Evolutionary conservation across 2,329 filamentous ascomycete genomes (phyloP), one percentile per base, ranked within the genome.

Genomic region (Geosmithia flava): DNA sequence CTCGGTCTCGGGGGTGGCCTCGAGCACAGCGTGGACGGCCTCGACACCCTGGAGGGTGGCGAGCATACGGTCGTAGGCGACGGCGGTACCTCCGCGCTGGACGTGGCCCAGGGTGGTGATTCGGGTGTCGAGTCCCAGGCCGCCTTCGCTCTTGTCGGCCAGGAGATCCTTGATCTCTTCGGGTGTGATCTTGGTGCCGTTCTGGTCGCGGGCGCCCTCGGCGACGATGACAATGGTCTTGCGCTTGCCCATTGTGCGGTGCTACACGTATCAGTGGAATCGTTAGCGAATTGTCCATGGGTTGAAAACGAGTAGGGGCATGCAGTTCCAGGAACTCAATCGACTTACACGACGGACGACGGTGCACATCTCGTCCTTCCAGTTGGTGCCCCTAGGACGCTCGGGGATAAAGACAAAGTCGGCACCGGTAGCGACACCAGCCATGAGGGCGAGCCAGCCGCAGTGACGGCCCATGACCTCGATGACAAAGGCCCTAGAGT

Each of bases 401-500:
- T 98, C 93, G 0, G 93, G 93, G 54, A 96, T 91, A 66, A 98
- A 97, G 57, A 97, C 80, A 67, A 94, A 98, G 66, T 98, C 93
- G 16, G 93, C 90, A 46, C 91, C 93, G 1, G 88, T 95, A 50
- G 87, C 90, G 51, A 98, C 90, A 59, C 90, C 91, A 15, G 91
- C 85, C 84, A 97, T 96, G 52, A 98, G 76, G 41, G 93, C 93
- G 52, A 98, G 74, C 93, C 93, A 98, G 53, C 93, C 93, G 64
- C 93, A 98, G 68, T 98, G 91, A 51, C 93, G 79, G 46, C 93
- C 93, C 93, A 98, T 98, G 59, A 98, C 93, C 66, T 96, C 93
- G 53, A 98, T 86, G 49, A 98, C 90, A 65, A 98, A 98, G 40
- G 93, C 93, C 57, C 93, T 78, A 54, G 95, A 94, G 67, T 98